Percentiles rank a stretch among this genome's conserved stretches.
Conservation (phyloP, 306 rosid genomes). For the Cicer yamashitae region DNA sequence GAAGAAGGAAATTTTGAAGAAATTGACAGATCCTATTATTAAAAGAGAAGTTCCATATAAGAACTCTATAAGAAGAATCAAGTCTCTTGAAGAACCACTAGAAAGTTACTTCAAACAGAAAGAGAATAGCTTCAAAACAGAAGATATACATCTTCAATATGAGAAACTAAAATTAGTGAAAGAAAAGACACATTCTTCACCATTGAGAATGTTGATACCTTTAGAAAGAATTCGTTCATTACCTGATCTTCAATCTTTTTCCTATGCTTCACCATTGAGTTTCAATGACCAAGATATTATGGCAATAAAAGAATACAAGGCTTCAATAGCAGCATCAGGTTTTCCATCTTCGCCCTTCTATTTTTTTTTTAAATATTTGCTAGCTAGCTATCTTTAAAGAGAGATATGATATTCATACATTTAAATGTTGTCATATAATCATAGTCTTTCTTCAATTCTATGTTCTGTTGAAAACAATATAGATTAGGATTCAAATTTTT, state of each 20-base stretch:
- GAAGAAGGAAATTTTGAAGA: constrained; percentile 44
- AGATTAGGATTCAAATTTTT: background rate
- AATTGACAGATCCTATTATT: constrained; percentile 25
- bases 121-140: constrained; percentile 15
- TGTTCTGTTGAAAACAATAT: too few relatives aligned
- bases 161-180: background rate
- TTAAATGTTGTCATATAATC: too few relatives aligned
- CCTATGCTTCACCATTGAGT: background rate
- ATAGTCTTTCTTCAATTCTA: too few relatives aligned
- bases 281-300: constrained; percentile 30
- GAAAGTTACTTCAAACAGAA: constrained; percentile 5
- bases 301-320: constrained; percentile 20
- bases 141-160: background rate
- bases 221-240: constrained; percentile 36
- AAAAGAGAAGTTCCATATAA: constrained; percentile 18
- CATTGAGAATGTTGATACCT: constrained; percentile 18
- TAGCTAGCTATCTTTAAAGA: too few relatives aligned
- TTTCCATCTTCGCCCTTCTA: background rate
- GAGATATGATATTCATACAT: too few relatives aligned
- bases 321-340: constrained; percentile 39
- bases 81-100: constrained; percentile 46
- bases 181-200: constrained; percentile 1
- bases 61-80: constrained; percentile 10
- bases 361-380: too few relatives aligned
- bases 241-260: constrained; percentile 42